phyloP scores from a whole-genome alignment of 441 rosid genomes.

The Aleurites moluccanus region DNA sequence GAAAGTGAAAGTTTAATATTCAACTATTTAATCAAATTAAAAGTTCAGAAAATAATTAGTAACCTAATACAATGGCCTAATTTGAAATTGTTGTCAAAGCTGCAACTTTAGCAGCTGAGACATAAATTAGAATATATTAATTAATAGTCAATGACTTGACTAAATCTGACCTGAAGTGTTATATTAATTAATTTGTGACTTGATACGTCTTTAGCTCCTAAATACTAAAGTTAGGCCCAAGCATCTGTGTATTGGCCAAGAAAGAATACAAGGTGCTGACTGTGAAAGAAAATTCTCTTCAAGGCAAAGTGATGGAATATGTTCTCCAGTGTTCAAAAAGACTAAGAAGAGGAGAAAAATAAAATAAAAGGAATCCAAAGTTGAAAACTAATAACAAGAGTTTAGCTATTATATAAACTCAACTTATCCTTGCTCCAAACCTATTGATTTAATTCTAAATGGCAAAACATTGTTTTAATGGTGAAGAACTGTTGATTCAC shows the following conservation, averaged over 20 bases:
- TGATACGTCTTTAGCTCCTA: background rate
- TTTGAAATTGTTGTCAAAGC: background rate
- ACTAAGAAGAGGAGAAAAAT: background rate
- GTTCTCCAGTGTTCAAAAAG: constrained; percentile 13
- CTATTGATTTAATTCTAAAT: background rate
- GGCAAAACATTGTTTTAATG: background rate
- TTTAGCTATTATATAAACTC: background rate
- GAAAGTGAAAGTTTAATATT: background rate
- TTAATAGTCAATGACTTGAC: background rate
- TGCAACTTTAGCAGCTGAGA: constrained; percentile 3
- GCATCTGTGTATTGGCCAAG: background rate
- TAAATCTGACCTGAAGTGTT: background rate
- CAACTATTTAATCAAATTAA: constrained; percentile 1
- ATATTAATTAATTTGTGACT: background rate
- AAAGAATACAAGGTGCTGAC: background rate
- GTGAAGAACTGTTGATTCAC: background rate
- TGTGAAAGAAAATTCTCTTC: constrained; percentile 8
- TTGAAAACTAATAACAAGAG: constrained; percentile 1
- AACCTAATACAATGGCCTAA: background rate
- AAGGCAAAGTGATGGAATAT: constrained; percentile 17
- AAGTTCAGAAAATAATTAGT: background rate
- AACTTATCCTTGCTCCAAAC: background rate
- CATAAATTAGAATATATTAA: background rate
- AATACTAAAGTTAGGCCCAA: background rate
- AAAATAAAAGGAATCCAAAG: background rate